Base-by-base conservation (phyloP, 2,329 filamentous ascomycete genomes). In the Alternaria rosae region DNA sequence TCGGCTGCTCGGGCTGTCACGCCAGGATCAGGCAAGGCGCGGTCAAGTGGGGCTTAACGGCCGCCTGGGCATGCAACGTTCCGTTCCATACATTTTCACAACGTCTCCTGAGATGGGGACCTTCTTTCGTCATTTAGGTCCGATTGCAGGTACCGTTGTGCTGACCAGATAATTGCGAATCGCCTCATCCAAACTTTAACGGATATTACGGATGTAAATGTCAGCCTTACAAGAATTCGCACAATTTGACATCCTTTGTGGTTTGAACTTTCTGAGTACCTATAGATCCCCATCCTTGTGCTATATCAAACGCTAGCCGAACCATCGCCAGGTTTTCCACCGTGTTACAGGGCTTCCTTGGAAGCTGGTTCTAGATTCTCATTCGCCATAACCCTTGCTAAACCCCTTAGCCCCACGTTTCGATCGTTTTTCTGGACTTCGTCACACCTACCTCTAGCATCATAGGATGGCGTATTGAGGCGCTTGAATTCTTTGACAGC, bases 301-400 rank as follows among this genome's bases (percentile, higher is more conserved):
- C 62, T 69, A 75, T 77, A 77, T 54, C 59, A 60, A 20, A 54
- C 62, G 59, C 61, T 68, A 65, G 57, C 52, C 68, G 62, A 64
- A 42, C 44, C 28, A 43, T 55, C 45, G 43, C 66, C 59, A 65
- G 54, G 53, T 38, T 59, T 56, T 32, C 54, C 17, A 50, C 48
- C 35, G 62, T 54, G 35, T 48, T 44, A 50, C 56, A 52, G 53
- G 53, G 57, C 32, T 26, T 48, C 35, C 54, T 61, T 66, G 53
- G 54, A 65, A 62, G 42, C 51, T 32, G 55, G 12, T 13, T 53
- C 17, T 53, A 38, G 38, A 38, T 42, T 59, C 50, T 66, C 58
- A 71, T 73, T 74, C 67, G 70, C 62, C 50, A 57, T 43, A 26
- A 26, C 42, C 58, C 54, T 54, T 66, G 54, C 48, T 55, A 54